Percentiles rank a stretch among this genome's conserved stretches.
Evolutionary conservation across 495 filamentous ascomycete genomes (phyloP).

Genomic region (Acidomyces sp.): DNA sequence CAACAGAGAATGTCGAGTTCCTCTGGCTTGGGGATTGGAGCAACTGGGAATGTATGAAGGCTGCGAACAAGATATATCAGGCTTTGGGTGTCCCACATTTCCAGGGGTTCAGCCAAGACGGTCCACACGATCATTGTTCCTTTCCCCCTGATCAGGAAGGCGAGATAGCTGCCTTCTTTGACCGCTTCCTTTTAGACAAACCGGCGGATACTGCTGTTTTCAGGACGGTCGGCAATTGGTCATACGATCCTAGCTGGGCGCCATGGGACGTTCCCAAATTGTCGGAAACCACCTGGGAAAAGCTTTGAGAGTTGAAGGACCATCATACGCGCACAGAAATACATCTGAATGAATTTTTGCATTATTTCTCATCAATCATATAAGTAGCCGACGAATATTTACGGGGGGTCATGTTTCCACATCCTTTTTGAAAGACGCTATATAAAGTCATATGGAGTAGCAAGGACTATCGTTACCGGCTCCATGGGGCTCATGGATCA

Average conservation of each 20-base stretch:
- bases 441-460: too few relatives aligned
- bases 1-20: slow-evolving; percentile 13
- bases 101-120: slow-evolving; percentile 14
- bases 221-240: slow-evolving; percentile 13
- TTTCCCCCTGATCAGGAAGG: slow-evolving; percentile 13
- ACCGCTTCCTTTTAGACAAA: slow-evolving; percentile 10
- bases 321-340: too few relatives aligned
- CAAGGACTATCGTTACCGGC: too few relatives aligned
- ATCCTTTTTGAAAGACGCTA: too few relatives aligned
- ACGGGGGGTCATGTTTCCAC: too few relatives aligned
- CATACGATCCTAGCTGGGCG: slow-evolving; percentile 11
- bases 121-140: slow-evolving; percentile 15
- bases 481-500: too few relatives aligned
- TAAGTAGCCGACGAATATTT: too few relatives aligned
- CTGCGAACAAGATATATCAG: slow-evolving; percentile 14
- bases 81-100: slow-evolving; percentile 7
- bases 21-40: slow-evolving; percentile 15
- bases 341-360: too few relatives aligned
- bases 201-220: slow-evolving; percentile 7
- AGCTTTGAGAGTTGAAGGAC: too few relatives aligned
- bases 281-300: neutral
- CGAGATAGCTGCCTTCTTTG: slow-evolving; percentile 12
- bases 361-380: too few relatives aligned
- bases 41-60: slow-evolving; percentile 14
- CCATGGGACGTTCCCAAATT: slow-evolving; percentile 13